Conservation (phyloP, 768 basidiomycete genomes). For the Tremella fuciformis region DNA sequence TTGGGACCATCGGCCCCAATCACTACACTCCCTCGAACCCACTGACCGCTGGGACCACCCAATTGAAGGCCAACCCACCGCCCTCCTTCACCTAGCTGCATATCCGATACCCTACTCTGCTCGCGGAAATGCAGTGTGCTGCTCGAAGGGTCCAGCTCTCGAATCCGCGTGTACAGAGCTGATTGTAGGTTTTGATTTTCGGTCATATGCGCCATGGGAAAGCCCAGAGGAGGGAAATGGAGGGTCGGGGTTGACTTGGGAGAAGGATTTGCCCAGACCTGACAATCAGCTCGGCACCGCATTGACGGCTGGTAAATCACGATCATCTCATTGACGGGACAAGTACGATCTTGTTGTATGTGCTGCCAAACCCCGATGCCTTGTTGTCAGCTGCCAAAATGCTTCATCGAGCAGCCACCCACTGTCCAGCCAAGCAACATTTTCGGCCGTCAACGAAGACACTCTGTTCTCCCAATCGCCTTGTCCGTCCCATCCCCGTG, state of each 20-base stretch:
- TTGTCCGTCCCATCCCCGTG: constrained; percentile 62
- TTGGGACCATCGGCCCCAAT: constrained; percentile 94
- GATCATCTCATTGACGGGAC: constrained; percentile 79
- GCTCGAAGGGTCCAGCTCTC: constrained; percentile 46
- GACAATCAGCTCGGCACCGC: constrained; percentile 8
- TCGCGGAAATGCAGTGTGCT: constrained; percentile 66
- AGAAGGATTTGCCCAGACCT: constrained; percentile 67
- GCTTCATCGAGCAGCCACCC: constrained; percentile 20
- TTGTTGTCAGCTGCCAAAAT: constrained; percentile 46
- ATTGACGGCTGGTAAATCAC: constrained; percentile 51
- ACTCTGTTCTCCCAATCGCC: constrained; percentile 52
- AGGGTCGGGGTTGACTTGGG: constrained; percentile 39
- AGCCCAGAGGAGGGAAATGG: constrained; percentile 47
- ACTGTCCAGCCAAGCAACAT: constrained; percentile 51
- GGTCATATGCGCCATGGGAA: constrained; percentile 73
- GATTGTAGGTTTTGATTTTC: constrained; percentile 93
- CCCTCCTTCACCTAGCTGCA: constrained; percentile 60
- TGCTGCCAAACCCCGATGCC: constrained; percentile 81
- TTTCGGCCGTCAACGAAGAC: constrained; percentile 52
- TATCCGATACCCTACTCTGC: constrained; percentile 64
- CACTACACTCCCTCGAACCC: constrained; percentile 69
- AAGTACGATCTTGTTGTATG: constrained; percentile 66
- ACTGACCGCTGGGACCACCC: constrained; percentile 56
- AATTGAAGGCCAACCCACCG: constrained; percentile 78
- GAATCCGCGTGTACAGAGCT: constrained; percentile 68